Percentiles rank a stretch among this genome's conserved stretches.
Conservation (phyloP, 495 filamentous ascomycete species). For the Talaromyces thailandensis region DNA sequence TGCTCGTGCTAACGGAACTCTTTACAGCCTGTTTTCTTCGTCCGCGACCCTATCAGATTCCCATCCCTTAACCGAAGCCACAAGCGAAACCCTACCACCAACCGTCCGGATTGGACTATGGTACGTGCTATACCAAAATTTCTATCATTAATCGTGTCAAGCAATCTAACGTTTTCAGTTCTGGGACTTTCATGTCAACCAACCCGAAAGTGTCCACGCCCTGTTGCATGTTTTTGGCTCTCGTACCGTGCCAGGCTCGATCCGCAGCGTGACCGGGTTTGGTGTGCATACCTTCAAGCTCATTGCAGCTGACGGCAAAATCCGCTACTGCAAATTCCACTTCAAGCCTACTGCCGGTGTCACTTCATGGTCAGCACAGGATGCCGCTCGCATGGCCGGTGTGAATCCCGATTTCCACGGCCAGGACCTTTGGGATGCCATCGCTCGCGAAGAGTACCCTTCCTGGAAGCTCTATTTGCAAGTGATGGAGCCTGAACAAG, state of each 20-base stretch:
- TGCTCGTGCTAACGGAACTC: background rate
- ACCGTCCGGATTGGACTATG: constrained; percentile 43
- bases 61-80: constrained; percentile 45
- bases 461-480: constrained; percentile 26
- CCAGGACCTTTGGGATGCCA: constrained; percentile 20
- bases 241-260: constrained; percentile 52
- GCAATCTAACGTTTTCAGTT: constrained; percentile 20
- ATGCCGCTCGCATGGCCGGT: constrained; percentile 46
- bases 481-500: constrained; percentile 21
- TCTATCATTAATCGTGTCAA: background rate
- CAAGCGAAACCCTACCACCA: constrained; percentile 38
- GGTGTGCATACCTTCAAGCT: constrained; percentile 61
- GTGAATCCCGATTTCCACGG: constrained; percentile 21
- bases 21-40: constrained; percentile 33
- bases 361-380: constrained; percentile 48
- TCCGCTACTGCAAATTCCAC: constrained; percentile 56
- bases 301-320: constrained; percentile 47
- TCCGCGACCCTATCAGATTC: constrained; percentile 48
- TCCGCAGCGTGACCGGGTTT: constrained; percentile 57
- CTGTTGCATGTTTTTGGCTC: constrained; percentile 61
- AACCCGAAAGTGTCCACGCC: constrained; percentile 58
- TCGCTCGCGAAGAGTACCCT: constrained; percentile 20
- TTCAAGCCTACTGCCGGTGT: constrained; percentile 57
- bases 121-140: constrained; percentile 8
- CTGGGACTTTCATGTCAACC: constrained; percentile 50